Conservation (phyloP, 2,329 filamentous ascomycete genomes). For the Dryadomyces quercus-mongolicae region DNA sequence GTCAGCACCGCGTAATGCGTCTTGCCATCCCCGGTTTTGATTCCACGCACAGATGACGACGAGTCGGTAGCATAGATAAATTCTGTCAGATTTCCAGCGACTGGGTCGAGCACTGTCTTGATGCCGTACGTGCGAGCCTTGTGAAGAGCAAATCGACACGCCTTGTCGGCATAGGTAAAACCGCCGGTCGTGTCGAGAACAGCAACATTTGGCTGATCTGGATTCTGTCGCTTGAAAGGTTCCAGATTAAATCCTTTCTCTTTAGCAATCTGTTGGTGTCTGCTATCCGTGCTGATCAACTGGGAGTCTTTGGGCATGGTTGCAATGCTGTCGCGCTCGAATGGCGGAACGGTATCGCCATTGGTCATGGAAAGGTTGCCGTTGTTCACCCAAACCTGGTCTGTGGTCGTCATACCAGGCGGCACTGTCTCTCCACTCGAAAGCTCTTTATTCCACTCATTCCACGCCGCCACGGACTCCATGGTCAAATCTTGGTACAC, state of each 20-base stretch:
- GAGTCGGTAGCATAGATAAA: slow-evolving; percentile 13
- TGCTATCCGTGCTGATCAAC: slow-evolving; percentile 18
- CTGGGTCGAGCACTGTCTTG: slow-evolving; percentile 24
- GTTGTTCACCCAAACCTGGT: slow-evolving; percentile 26
- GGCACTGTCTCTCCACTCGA: slow-evolving; percentile 12
- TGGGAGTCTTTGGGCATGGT: slow-evolving; percentile 24
- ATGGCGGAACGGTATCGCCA: slow-evolving; percentile 15
- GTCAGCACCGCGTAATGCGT: slow-evolving; percentile 20
- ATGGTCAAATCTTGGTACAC: slow-evolving; percentile 33
- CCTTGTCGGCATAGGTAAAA: slow-evolving; percentile 30
- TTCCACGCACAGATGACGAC: slow-evolving; percentile 20
- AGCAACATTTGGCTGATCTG: slow-evolving; percentile 17
- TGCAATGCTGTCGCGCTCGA: slow-evolving; percentile 23
- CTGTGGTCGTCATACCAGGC: slow-evolving; percentile 13
- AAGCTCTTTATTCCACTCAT: slow-evolving; percentile 31
- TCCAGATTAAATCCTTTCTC: slow-evolving; percentile 14
- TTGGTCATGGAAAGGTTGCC: slow-evolving; percentile 21
- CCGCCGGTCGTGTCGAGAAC: slow-evolving; percentile 35
- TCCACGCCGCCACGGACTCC: slow-evolving; percentile 29
- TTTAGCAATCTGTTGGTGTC: background rate
- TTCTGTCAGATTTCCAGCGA: slow-evolving; percentile 18
- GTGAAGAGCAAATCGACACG: slow-evolving; percentile 31
- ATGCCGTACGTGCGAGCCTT: slow-evolving; percentile 28
- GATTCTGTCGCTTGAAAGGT: slow-evolving; percentile 21
- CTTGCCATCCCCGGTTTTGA: slow-evolving; percentile 24